Evolutionary conservation across 2,329 filamentous ascomycete species (phyloP).

Genomic region (Colletotrichum endophyticum): DNA sequence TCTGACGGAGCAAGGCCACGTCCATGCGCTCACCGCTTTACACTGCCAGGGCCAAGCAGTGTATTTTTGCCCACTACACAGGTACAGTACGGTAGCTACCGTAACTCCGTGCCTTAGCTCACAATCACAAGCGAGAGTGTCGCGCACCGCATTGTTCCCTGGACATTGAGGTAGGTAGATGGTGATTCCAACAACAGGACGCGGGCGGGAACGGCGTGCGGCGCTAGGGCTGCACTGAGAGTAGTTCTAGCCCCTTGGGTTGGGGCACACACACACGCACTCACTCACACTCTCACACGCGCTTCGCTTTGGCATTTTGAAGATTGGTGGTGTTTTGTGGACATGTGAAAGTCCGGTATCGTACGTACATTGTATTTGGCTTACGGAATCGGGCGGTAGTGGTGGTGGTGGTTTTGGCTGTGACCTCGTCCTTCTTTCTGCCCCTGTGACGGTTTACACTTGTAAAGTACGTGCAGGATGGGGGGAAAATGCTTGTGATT

Average conservation of each 20-base stretch:
- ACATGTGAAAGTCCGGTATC: slow-evolving; percentile 15
- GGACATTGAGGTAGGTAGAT: not conserved
- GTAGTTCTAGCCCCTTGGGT: not conserved
- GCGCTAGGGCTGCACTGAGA: not conserved
- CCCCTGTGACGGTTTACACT: not conserved
- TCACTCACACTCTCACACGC: not conserved
- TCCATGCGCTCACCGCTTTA: slow-evolving; percentile 12
- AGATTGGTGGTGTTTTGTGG: not conserved
- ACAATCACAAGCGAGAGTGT: not conserved
- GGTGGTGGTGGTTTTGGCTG: not conserved
- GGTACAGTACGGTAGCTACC: not conserved
- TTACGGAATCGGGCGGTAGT: not conserved
- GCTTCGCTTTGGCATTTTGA: not conserved
- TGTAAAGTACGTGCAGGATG: not conserved
- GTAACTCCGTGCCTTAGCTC: not conserved
- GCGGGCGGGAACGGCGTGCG: not conserved
- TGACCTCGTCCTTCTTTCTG: not conserved
- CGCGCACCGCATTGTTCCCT: not conserved
- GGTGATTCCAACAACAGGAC: not conserved
- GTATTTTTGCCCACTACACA: not conserved
- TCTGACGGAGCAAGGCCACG: not conserved
- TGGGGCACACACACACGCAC: not conserved
- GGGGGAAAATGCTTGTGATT: not conserved
- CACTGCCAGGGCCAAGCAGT: not conserved
- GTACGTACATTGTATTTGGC: not conserved